Evolutionary conservation across 2,329 filamentous ascomycete species (phyloP).

Genomic region (Gaeumannomyces sp.): DNA sequence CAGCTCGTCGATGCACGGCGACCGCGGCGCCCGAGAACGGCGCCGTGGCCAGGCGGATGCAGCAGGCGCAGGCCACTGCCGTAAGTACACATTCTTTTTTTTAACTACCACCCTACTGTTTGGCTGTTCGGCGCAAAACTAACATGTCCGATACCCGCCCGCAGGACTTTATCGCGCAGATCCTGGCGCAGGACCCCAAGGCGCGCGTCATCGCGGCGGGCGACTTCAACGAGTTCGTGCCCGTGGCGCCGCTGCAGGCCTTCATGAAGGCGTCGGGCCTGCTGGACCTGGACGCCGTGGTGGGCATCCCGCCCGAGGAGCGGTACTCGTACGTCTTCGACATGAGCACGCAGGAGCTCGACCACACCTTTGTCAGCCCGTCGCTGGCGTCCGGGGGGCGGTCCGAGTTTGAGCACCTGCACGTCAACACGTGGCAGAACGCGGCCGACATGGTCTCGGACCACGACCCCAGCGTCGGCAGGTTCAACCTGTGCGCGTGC

Average conservation of each 20-base stretch:
- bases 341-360: conserved; percentile 62
- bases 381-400: conserved; percentile 32
- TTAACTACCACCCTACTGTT: not conserved
- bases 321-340: conserved; percentile 67
- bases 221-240: conserved; percentile 68
- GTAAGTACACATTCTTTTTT: conserved; percentile 28
- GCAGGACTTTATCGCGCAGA: conserved; percentile 43
- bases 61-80: conserved; percentile 54
- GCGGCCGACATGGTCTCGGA: conserved; percentile 54
- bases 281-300: conserved; percentile 55
- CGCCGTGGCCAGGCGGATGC: conserved; percentile 48
- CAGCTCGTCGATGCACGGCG: conserved; percentile 57
- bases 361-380: conserved; percentile 62
- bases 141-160: not conserved
- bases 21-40: conserved; percentile 61
- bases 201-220: conserved; percentile 56
- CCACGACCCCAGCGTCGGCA: conserved; percentile 63
- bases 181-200: conserved; percentile 48
- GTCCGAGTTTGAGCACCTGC: conserved; percentile 57
- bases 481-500: conserved; percentile 51
- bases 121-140: not conserved
- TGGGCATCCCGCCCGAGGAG: conserved; percentile 45
- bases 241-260: conserved; percentile 50
- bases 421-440: conserved; percentile 63
- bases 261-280: conserved; percentile 51